These are phyloP conservation scores for Phyllachora maydis DNA, from an alignment of 2,329 filamentous ascomycete genomes.

Conservation along the genomic window DNA sequence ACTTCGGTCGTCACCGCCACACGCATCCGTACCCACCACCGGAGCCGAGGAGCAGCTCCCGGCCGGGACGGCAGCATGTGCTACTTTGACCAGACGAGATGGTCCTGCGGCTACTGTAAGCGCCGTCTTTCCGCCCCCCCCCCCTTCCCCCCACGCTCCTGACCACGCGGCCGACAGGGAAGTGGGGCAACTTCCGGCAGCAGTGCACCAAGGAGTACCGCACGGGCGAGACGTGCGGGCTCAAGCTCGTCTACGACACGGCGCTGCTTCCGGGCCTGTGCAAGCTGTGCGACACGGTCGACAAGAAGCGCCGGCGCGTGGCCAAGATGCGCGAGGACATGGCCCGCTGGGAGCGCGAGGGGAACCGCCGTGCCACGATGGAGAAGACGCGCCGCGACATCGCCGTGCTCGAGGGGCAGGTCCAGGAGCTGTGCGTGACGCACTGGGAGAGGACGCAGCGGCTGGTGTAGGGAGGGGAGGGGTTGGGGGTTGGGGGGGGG, in stretches of 20 bases:
- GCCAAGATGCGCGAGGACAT: constrained; percentile 58
- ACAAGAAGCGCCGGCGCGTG: constrained; percentile 61
- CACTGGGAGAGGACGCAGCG: not conserved
- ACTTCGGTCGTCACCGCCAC: too few species aligned
- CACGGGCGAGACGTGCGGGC: constrained; percentile 87
- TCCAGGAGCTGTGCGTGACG: constrained; percentile 20
- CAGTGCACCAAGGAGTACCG: constrained; percentile 92
- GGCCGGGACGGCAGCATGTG: constrained; percentile 63
- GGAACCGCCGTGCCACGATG: constrained; percentile 53
- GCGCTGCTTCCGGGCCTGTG: constrained; percentile 44
- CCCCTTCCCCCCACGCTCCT: too few species aligned
- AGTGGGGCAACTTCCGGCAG: constrained; percentile 82
- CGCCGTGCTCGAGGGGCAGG: constrained; percentile 38
- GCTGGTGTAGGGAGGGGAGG: not conserved
- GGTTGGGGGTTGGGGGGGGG: too few species aligned
- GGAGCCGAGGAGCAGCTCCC: too few species aligned
- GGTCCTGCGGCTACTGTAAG: constrained; percentile 75
- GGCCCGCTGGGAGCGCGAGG: constrained; percentile 56
- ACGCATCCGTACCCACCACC: too few species aligned
- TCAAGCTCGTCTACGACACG: constrained; percentile 71
- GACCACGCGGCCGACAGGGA: too few species aligned
- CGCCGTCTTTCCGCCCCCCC: too few species aligned
- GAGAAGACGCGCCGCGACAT: constrained; percentile 52
- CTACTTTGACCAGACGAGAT: constrained; percentile 83
- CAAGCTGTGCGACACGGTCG: constrained; percentile 73